Percentiles rank a stretch among this genome's conserved stretches.
phyloP scores from a whole-genome alignment of 805 yeast genomes.

The Kurtzmaniella fragi region DNA sequence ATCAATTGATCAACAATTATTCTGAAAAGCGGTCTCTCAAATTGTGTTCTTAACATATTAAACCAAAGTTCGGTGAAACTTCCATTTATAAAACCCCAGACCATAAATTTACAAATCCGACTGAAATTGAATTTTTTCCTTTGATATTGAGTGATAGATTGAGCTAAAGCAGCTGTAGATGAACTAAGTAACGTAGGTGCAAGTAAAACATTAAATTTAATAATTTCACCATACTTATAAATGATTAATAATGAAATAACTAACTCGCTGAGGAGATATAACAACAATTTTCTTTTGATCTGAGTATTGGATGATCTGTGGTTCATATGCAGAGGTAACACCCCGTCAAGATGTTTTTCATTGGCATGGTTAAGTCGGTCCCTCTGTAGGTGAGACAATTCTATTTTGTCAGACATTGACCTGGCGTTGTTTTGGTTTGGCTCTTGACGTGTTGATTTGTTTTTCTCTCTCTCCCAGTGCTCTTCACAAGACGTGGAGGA shows the following conservation, averaged over 20 bases:
- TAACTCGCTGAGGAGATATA: conserved; percentile 22
- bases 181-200: conserved; percentile 37
- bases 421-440: no score
- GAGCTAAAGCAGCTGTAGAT: conserved; percentile 38
- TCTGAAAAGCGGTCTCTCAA: conserved; percentile 32
- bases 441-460: no score
- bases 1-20: conserved; percentile 49
- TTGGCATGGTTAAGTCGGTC: not conserved
- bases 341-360: conserved; percentile 1
- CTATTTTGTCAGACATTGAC: conserved; percentile 1
- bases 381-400: not conserved
- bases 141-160: conserved; percentile 32
- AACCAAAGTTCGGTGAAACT: conserved; percentile 53
- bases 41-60: conserved; percentile 33
- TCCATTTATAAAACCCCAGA: conserved; percentile 63
- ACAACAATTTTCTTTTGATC: conserved; percentile 11
- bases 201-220: conserved; percentile 18
- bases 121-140: conserved; percentile 26
- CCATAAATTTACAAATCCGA: conserved; percentile 40
- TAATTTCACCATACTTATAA: conserved; percentile 22
- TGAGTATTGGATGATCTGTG: conserved; percentile 1
- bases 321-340: conserved; percentile 4
- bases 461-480: no score
- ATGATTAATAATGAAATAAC: conserved; percentile 22
- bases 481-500: no score